Conservation (phyloP, 129 eudicot genomes). For the Chrysanthemum makinoi region DNA sequence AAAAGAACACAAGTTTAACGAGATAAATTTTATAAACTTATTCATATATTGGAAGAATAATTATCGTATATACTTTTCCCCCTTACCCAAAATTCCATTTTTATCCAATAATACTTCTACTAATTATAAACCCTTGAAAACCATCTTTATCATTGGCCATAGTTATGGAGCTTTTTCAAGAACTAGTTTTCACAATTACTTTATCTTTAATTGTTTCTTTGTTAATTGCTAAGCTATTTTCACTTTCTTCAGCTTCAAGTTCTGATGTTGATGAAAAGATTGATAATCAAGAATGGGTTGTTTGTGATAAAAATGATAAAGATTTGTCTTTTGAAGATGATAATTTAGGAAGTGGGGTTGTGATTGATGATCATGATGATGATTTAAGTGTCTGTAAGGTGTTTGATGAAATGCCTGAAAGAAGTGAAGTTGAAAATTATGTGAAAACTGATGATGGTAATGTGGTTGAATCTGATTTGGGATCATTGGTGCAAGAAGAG, state of each 20-base stretch:
- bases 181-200: slow-evolving; percentile 38
- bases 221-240: slow-evolving; percentile 36
- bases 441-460: slow-evolving; percentile 6
- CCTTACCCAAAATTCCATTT: slow-evolving; percentile 26
- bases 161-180: slow-evolving; percentile 49
- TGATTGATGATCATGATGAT: slow-evolving; percentile 41
- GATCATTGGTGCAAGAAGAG: slow-evolving; percentile 7
- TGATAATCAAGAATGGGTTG: slow-evolving; percentile 24
- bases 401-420: slow-evolving; percentile 32
- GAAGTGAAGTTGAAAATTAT: slow-evolving; percentile 2
- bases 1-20: slow-evolving; percentile 1
- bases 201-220: slow-evolving; percentile 43
- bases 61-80: slow-evolving; percentile 47
- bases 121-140: slow-evolving; percentile 11
- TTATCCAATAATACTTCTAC: slow-evolving; percentile 16
- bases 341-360: slow-evolving; percentile 27
- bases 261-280: slow-evolving; percentile 21
- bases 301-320: slow-evolving; percentile 18
- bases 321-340: slow-evolving; percentile 8
- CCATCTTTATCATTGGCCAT: slow-evolving; percentile 19
- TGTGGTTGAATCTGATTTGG: slow-evolving; percentile 14
- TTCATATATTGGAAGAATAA: slow-evolving; percentile 3
- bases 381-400: slow-evolving; percentile 21
- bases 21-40: neutral
- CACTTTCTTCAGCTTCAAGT: slow-evolving; percentile 39